Evolutionary conservation across 2,329 filamentous ascomycete genomes (phyloP).

Genomic region (Fusarium pininemorale): DNA sequence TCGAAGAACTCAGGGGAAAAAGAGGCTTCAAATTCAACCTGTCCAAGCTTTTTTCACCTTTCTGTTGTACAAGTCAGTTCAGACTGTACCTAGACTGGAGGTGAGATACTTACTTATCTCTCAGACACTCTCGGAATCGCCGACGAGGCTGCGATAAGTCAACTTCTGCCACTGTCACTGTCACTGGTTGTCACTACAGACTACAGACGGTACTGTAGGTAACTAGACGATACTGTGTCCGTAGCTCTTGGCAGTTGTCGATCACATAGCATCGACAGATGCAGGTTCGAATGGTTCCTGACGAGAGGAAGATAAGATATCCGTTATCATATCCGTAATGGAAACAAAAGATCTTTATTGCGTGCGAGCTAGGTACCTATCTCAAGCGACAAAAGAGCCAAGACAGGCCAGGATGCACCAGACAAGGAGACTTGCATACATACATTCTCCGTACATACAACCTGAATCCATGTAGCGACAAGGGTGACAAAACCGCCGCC

Average conservation of each 20-base stretch:
- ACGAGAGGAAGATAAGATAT: constrained; percentile 36
- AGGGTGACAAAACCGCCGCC: constrained; percentile 39
- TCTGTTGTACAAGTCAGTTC: constrained; percentile 7
- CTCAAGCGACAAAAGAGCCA: constrained; percentile 32
- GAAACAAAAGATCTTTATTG: constrained; percentile 39
- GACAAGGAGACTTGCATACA: constrained; percentile 22
- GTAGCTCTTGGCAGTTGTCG: constrained; percentile 10
- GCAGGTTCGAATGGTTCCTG: constrained; percentile 27
- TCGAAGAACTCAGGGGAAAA: constrained; percentile 29
- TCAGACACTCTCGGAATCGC: constrained; percentile 30
- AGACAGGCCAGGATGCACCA: constrained; percentile 14
- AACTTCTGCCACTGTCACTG: neutral
- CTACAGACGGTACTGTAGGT: neutral
- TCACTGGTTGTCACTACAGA: neutral
- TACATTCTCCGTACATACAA: constrained; percentile 1
- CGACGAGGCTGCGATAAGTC: constrained; percentile 31
- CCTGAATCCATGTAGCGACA: constrained; percentile 7
- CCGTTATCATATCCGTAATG: constrained; percentile 37
- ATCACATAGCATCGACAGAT: constrained; percentile 22
- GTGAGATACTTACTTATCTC: constrained; percentile 1
- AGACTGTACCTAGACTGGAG: neutral
- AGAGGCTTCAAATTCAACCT: constrained; percentile 18
- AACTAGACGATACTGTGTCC: neutral
- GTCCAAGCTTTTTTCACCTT: constrained; percentile 1
- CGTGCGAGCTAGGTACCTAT: constrained; percentile 28